Evolutionary conservation across 306 rosid species (phyloP), one percentile per base, ranked within the genome.

Genomic region (Lupinus albus): DNA sequence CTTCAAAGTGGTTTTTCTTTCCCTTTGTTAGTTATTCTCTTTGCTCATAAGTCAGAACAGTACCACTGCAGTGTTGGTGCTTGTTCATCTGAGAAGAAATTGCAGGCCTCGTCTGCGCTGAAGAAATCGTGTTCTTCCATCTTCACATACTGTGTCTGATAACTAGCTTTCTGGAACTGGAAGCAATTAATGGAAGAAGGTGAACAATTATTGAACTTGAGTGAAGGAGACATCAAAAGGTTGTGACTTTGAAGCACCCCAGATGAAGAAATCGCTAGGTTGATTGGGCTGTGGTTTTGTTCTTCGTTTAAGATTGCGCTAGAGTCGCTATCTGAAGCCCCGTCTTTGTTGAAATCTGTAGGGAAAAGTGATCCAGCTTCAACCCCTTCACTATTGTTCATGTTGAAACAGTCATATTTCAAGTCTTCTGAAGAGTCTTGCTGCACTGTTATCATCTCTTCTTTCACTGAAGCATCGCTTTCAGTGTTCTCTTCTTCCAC

Each of bases 101-200:
- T 71, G 62, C 96, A 88, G 5, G 89, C 61, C 64, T 93, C 99
- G 14, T 93, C 98, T 10, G 86, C 81, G 51, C 94, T 78, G 11
- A 90, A 86, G 84, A 93, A 90, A 64, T 93, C 86, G 61, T 93
- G 96, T 80, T 93, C 99, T 79, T 93, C 99, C 78, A 84, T 79
- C 80, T 86, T 93, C 79, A 87, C 94, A 13, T 66, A 89, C 80
- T 78, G 97, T 6, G 90, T 55, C 18, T 78, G 89, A 67, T 61
- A 82, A 33, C 72, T 39, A 25, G 75, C 42, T 75, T 82, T 92
- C 73, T 87, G 90, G 56, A 82, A 87, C 75, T 81, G 88, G 45
- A 85, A 81, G 74, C 92, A 86, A 20, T 72, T 83, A 58, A 81
- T 67, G 4, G 95, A 69, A 2, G 87, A 67, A 0, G 83, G 64